Conservation (phyloP, 306 rosid genomes). For the Inga oerstediana region DNA sequence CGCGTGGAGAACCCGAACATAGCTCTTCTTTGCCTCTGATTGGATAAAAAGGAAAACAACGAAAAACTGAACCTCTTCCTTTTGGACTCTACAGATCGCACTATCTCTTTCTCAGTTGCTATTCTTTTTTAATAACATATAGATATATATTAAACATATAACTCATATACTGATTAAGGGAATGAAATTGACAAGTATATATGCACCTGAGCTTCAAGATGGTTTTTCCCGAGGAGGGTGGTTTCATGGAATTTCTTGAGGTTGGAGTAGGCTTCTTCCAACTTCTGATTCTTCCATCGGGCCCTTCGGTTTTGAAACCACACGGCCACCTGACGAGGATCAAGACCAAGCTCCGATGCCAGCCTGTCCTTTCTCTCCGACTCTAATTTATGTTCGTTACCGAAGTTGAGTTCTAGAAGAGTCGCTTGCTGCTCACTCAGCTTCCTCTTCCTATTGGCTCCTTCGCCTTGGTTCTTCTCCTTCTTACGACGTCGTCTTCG, state of each 20-base stretch:
- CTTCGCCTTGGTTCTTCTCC: conserved; percentile 32
- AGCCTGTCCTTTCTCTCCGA: conserved; percentile 68
- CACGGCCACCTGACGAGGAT: conserved; percentile 77
- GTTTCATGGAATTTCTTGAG: conserved; percentile 54
- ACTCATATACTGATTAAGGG: neutral
- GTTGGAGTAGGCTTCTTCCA: conserved; percentile 62
- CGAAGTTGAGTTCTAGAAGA: conserved; percentile 61
- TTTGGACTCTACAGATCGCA: neutral
- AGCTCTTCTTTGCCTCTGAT: neutral
- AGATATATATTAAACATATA: too few species aligned
- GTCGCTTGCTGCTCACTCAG: conserved; percentile 58
- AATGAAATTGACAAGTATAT: neutral
- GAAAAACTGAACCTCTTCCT: neutral
- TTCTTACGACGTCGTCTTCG: conserved; percentile 55
- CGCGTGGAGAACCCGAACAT: neutral
- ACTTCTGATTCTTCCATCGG: conserved; percentile 80
- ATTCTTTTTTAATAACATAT: neutral
- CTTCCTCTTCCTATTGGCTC: conserved; percentile 59
- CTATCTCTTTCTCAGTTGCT: neutral
- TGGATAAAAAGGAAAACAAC: neutral
- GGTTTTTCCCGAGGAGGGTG: conserved; percentile 44
- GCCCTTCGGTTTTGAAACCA: conserved; percentile 88
- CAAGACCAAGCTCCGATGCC: conserved; percentile 72
- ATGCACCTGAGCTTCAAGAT: conserved; percentile 62
- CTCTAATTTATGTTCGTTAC: conserved; percentile 67